Evolutionary conservation across 768 basidiomycete genomes (phyloP), one percentile per base, ranked within the genome.

Genomic region (Podaxis sp.): DNA sequence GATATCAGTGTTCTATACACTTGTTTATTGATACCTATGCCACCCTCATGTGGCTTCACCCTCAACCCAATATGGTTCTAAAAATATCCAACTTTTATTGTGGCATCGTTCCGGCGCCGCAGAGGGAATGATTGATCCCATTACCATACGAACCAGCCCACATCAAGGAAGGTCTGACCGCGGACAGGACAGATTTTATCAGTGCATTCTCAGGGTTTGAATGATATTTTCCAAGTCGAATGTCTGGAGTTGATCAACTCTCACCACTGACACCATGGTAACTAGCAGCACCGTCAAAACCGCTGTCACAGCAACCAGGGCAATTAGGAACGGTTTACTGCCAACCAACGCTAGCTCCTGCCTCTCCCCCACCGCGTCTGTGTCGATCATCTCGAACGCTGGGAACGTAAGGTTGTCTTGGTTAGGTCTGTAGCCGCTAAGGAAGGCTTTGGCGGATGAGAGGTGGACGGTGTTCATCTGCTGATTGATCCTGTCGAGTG

Each of bases 201-300:
- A 57, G 3, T 57, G 9, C 17, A 17, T 17, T 24, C 33, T 33
- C 58, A 59, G 13, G 2, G 33, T 24, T 26, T 48, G 54, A 4
- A 46, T n/a, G 19, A 61, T 61, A 44, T 61, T 61, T 8, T 54
- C 52, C 60, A 61, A 38, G 8, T 61, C 60, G 22, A 61, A 61
- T 8, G 52, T 53, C 24, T 48, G 28, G 12, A 61, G 40, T 36
- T 48, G 40, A 54, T 61, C 60, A 13, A 13, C 52, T 15, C 17
- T 53, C 39, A 46, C 52, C n/a, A 61, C 12, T 42, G 19, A 17
- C 42, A 61, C 11, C 13, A 61, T 26, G 6, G 40, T 46, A 33
- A 8, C 13, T 40, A 54, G 15, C 9, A 61, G n/a, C 26, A 55
- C 40, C 3, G 54, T 8, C 40, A 61, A 6, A 3, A 61, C 4